Conservation (phyloP, 208 protist genomes). For the Porcisia hertigi region DNA sequence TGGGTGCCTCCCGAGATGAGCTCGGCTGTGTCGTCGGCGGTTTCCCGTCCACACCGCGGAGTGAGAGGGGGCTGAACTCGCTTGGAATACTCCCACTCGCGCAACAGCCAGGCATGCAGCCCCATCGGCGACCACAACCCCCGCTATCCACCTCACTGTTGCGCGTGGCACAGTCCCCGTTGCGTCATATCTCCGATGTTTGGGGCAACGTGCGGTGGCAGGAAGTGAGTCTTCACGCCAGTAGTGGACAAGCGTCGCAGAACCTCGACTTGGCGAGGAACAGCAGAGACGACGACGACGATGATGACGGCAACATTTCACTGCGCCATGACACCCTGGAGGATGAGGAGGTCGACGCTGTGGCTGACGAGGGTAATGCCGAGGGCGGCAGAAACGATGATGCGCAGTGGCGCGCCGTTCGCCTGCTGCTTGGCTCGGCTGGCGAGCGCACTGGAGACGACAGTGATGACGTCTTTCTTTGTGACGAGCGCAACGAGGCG, state of each 20-base stretch:
- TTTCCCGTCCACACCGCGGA: neutral
- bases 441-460: neutral
- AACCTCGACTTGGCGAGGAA: neutral
- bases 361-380: neutral
- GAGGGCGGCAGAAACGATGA: neutral
- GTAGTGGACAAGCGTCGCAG: neutral
- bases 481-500: conserved; percentile 1
- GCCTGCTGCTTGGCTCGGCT: neutral
- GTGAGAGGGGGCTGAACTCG: conserved; percentile 5
- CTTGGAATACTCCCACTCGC: conserved; percentile 9
- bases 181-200: neutral
- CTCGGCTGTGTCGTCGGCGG: neutral
- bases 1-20: neutral
- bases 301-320: neutral
- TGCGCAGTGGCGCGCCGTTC: neutral
- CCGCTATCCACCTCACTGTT: neutral
- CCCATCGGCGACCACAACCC: neutral
- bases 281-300: neutral
- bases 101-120: neutral
- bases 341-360: neutral
- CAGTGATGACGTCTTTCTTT: neutral
- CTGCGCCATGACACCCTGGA: neutral
- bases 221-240: conserved; percentile 19
- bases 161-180: neutral
- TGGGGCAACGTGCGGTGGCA: conserved; percentile 12